Evolutionary conservation across 495 filamentous ascomycete genomes (phyloP).

Genomic region (Aspergillus funiculosus): DNA sequence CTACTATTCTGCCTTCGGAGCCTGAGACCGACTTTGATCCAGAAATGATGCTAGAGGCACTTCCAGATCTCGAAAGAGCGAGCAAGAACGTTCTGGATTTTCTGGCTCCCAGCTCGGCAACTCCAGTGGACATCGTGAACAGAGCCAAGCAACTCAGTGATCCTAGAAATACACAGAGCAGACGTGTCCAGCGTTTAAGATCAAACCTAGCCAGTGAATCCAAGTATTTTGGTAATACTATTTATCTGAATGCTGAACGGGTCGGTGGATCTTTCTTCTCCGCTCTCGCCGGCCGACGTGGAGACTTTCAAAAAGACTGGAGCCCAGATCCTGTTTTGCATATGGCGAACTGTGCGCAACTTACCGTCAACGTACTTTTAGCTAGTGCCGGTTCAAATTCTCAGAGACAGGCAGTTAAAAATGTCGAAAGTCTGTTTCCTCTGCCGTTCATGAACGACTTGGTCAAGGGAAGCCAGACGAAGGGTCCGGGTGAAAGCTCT

Average conservation of each 20-base stretch:
- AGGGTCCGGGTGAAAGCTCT: conserved; percentile 23
- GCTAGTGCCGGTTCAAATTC: conserved; percentile 15
- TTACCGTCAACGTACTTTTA: conserved; percentile 32
- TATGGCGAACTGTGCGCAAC: conserved; percentile 36
- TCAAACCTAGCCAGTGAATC: conserved; percentile 21
- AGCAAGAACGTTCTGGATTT: conserved; percentile 26
- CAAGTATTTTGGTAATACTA: conserved; percentile 21
- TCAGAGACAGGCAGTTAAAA: conserved; percentile 21
- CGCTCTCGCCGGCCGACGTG: conserved; percentile 9
- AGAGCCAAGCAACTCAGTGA: conserved; percentile 22
- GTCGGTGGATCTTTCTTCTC: conserved; percentile 20
- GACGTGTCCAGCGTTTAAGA: conserved; percentile 18
- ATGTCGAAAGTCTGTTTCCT: conserved; percentile 32
- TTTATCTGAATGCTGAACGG: conserved; percentile 27
- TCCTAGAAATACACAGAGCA: conserved; percentile 27
- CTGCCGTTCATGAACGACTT: conserved; percentile 29
- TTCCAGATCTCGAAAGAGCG: conserved; percentile 30
- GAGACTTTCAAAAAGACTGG: conserved; percentile 17
- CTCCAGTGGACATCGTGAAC: conserved; percentile 23
- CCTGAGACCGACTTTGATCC: conserved; percentile 22
- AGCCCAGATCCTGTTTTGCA: conserved; percentile 26
- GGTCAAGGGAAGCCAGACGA: background rate
- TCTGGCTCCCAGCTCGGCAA: conserved; percentile 20
- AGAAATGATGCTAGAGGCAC: conserved; percentile 30
- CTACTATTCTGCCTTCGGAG: conserved; percentile 32